Base-by-base conservation (phyloP, 768 basidiomycete species). In the Boletus reticulatus region DNA sequence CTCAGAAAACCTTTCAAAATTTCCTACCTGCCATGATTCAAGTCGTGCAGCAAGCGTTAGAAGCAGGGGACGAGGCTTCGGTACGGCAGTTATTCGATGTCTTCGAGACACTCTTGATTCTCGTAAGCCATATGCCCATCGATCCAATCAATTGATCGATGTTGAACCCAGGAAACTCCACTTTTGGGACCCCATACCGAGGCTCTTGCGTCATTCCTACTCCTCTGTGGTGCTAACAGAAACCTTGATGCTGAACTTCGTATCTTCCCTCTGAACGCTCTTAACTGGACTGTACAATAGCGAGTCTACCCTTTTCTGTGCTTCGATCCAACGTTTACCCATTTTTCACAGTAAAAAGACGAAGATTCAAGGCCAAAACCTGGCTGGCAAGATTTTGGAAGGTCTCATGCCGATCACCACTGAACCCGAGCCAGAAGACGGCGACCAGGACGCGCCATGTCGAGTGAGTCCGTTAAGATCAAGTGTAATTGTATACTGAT, bases 281-380 rank as follows among this genome's bases (percentile, higher is more conserved):
- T 99, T 10, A 90, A 93, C 67, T 98, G 95, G 95, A 93, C 94
- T 9, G 88, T 98, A 51, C 89, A 95, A 79, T 98, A 98, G 94
- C 87, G 65, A 64, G 88, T 75, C 8, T 1, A 4, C 19, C 31
- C 13, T 43, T 36, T 17, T 38, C 36, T 11, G 7, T n/a, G 14
- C 14, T 12, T 29, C 37, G 3, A 19, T 27, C 19, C 19, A n/a
- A 42, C 50, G 10, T 29, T 46, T 7, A 52, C 22, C 39, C 48
- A 42, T 50, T 62, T 45, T 16, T 50, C 53, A 61, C 64, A 95
- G 92, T 78, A 99, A 98, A 85, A 98, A 98, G 76, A 87, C 88
- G 48, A 97, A 94, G 74, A 83, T 99, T 37, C 94, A 97, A 73
- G 82, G 82, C 63, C 81, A 94, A 57, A 84, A 84, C 67, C 80